phyloP scores from a whole-genome alignment of 768 basidiomycete genomes.

The Kwoniella mangroviensis region DNA sequence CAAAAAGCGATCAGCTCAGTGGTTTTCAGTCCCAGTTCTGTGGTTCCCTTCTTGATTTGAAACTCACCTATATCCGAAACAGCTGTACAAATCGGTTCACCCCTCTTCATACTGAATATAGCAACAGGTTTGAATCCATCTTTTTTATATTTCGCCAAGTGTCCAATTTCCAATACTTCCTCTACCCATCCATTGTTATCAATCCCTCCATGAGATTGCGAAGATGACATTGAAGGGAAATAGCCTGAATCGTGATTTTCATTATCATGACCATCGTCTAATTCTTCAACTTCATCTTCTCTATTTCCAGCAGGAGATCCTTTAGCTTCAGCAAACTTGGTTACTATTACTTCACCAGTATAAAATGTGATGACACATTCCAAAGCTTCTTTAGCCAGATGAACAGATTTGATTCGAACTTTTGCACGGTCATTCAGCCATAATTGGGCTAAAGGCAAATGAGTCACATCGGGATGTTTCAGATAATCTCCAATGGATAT shows the following conservation, averaged over 20 bases:
- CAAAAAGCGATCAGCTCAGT: neutral
- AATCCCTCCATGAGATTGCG: slow-evolving; percentile 37
- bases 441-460: slow-evolving; percentile 51
- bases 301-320: slow-evolving; percentile 6
- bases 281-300: slow-evolving; percentile 39
- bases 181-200: slow-evolving; percentile 53
- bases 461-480: slow-evolving; percentile 48
- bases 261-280: slow-evolving; percentile 33
- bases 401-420: slow-evolving; percentile 57
- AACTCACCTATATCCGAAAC: slow-evolving; percentile 74
- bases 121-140: slow-evolving; percentile 68
- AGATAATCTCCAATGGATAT: slow-evolving; percentile 67
- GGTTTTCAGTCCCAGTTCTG: too few species aligned
- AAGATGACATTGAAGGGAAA: slow-evolving; percentile 65
- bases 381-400: slow-evolving; percentile 56
- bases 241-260: slow-evolving; percentile 55
- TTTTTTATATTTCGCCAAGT: slow-evolving; percentile 59
- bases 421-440: slow-evolving; percentile 51
- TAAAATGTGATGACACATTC: slow-evolving; percentile 58
- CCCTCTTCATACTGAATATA: slow-evolving; percentile 63
- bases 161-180: slow-evolving; percentile 65
- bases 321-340: slow-evolving; percentile 55
- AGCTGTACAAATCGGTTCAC: slow-evolving; percentile 65
- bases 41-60: too few species aligned
- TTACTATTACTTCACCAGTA: slow-evolving; percentile 59